Evolutionary conservation across 441 rosid genomes (phyloP).

Genomic region (Isatis lusitanica): DNA sequence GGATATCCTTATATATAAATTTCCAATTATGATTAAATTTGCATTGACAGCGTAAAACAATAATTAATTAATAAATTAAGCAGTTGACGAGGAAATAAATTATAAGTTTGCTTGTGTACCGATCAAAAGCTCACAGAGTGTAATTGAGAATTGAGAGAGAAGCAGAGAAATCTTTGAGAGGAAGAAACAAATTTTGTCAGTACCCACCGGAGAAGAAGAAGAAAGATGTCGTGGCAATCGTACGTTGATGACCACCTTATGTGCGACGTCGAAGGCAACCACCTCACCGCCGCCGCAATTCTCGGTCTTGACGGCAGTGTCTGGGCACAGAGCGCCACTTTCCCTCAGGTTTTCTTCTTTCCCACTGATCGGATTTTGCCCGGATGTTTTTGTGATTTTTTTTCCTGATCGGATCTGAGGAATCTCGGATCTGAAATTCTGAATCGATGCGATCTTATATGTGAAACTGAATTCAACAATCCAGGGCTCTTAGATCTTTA

Average conservation of each 20-base stretch:
- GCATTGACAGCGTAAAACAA: background rate
- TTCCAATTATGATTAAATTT: background rate
- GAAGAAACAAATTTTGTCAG: too few relatives aligned
- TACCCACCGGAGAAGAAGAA: background rate
- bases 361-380: slow-evolving; percentile 13
- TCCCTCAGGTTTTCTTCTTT: slow-evolving; percentile 19
- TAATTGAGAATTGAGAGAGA: background rate
- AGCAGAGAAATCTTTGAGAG: background rate
- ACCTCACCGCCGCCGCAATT: slow-evolving; percentile 31
- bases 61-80: background rate
- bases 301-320: slow-evolving; percentile 30
- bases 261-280: slow-evolving; percentile 34
- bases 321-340: slow-evolving; percentile 30
- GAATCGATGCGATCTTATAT: too few relatives aligned
- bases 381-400: background rate
- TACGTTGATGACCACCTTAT: slow-evolving; percentile 34
- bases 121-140: background rate
- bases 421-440: slow-evolving; percentile 16
- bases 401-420: slow-evolving; percentile 7
- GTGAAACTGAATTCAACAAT: too few relatives aligned
- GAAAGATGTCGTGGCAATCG: slow-evolving; percentile 34
- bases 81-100: background rate
- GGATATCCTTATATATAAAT: background rate
- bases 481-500: too few relatives aligned
- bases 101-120: background rate